These are phyloP conservation scores for Platanthera zijinensis DNA, from an alignment of 106 monocot genomes.

Conservation along the genomic window DNA sequence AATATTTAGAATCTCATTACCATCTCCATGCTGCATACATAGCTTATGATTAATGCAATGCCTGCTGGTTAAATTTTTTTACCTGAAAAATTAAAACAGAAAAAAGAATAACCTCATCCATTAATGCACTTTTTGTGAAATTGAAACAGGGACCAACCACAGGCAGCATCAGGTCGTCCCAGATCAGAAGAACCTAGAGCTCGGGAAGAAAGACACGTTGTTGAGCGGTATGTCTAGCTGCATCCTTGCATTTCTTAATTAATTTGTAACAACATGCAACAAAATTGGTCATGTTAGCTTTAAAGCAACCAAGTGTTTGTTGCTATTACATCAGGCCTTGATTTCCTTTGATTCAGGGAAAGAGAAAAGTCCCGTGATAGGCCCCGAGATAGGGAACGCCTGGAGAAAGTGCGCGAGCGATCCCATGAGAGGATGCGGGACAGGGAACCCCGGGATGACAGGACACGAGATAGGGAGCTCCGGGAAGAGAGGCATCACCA, in stretches of 20 bases:
- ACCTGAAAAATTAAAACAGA: background rate
- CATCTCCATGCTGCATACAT: too few species aligned
- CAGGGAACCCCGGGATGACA: slow-evolving; percentile 36
- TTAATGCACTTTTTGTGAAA: background rate
- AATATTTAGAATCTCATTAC: too few species aligned
- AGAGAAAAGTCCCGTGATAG: slow-evolving; percentile 70
- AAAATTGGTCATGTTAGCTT: background rate
- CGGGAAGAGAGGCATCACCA: slow-evolving; percentile 45
- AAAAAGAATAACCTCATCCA: background rate
- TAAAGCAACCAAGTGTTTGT: background rate
- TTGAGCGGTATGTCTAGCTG: slow-evolving; percentile 33
- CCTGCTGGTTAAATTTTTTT: background rate
- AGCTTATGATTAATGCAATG: background rate
- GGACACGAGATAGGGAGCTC: slow-evolving; percentile 29
- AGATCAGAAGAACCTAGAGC: slow-evolving; percentile 79
- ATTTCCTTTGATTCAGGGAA: slow-evolving; percentile 22
- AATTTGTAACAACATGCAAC: background rate
- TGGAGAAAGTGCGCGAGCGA: slow-evolving; percentile 37
- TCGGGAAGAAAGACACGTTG: slow-evolving; percentile 45
- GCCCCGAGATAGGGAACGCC: slow-evolving; percentile 39
- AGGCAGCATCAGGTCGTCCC: slow-evolving; percentile 33
- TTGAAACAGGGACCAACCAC: slow-evolving; percentile 62
- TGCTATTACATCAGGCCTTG: background rate
- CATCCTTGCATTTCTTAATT: too few species aligned
- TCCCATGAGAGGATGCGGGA: slow-evolving; percentile 38